phyloP scores from a whole-genome alignment of 2,329 filamentous ascomycete genomes.

The Madurella mycetomatis region DNA sequence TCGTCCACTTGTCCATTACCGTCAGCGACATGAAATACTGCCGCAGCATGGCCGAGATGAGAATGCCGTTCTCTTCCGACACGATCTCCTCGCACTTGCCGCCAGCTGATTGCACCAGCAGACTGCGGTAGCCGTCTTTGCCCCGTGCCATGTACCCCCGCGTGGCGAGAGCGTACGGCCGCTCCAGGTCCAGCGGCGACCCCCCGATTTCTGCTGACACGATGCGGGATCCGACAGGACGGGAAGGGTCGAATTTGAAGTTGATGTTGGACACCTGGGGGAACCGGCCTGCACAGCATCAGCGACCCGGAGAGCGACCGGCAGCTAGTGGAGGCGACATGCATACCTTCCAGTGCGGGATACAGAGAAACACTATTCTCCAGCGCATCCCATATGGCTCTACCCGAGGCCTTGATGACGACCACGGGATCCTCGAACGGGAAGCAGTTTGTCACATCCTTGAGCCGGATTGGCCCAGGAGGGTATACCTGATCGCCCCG shows the following conservation, averaged over 20 bases:
- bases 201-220: conserved; percentile 57
- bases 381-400: conserved; percentile 70
- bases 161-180: conserved; percentile 69
- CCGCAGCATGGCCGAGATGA: conserved; percentile 79
- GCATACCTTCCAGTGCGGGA: conserved; percentile 69
- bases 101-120: conserved; percentile 72
- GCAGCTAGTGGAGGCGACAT: not conserved
- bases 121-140: conserved; percentile 75
- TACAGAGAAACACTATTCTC: conserved; percentile 80
- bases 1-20: conserved; percentile 73
- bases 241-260: conserved; percentile 66
- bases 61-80: conserved; percentile 78
- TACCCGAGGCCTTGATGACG: conserved; percentile 66
- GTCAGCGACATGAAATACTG: conserved; percentile 89
- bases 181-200: conserved; percentile 56
- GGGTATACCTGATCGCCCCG: conserved; percentile 86
- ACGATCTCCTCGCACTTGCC: conserved; percentile 74
- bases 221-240: conserved; percentile 59
- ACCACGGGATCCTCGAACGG: conserved; percentile 90
- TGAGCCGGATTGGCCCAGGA: conserved; percentile 69
- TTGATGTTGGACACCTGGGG: conserved; percentile 81
- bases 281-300: conserved; percentile 52
- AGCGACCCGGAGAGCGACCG: not conserved
- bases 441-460: conserved; percentile 84
- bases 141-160: conserved; percentile 85